Base-by-base conservation (phyloP, 2,329 filamentous ascomycete species). In the Fusarium coffeatum region DNA sequence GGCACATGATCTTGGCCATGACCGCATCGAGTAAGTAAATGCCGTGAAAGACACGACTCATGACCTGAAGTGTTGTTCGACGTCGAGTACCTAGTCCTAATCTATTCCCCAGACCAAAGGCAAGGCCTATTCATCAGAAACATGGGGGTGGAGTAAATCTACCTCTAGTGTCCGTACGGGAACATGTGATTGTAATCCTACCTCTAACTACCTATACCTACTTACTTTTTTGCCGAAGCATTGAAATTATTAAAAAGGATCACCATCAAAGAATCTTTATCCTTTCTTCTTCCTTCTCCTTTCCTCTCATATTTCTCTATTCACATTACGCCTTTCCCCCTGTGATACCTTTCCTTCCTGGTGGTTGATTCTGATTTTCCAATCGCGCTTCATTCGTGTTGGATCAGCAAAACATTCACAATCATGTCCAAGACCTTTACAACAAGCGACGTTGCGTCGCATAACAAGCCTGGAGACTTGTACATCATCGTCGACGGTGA, bases 401-500 rank as follows among this genome's bases (percentile, higher is more conserved):
- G 25, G 32, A 50, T 34, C 49, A 45, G 27, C 69, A 50, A 48
- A 50, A 34, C n/a, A 41, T 30, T 48, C n/a, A 30, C 62, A 25
- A 64, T 47, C 76, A 99, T 99, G 96, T 92, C 94, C 53, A 92
- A 96, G 83, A 91, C 88, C 30, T 98, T 97, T 80, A 92, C 90
- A 57, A 86, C 90, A 72, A 88, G 88, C 84, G 94, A 98, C 79
- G 95, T 99, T 69, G 90, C 94, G 78, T 89, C 92, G 82, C 94
- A 98, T 82, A 97, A 93, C 86, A 97, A 95, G 84, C 82, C 90
- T 47, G 89, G 93, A 77, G 91, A 90, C 78, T 86, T 98, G 66
- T 98, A 90, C 89, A 93, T 98, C 77, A 89, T 97, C 71, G 90
- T 98, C 72, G 95, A 98, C 73, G 92, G 94, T 76, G 95, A 98